These are phyloP conservation scores for Hawksworthiomyces lignivorus DNA, from an alignment of 2,329 filamentous ascomycete species.

Conservation along the genomic window DNA sequence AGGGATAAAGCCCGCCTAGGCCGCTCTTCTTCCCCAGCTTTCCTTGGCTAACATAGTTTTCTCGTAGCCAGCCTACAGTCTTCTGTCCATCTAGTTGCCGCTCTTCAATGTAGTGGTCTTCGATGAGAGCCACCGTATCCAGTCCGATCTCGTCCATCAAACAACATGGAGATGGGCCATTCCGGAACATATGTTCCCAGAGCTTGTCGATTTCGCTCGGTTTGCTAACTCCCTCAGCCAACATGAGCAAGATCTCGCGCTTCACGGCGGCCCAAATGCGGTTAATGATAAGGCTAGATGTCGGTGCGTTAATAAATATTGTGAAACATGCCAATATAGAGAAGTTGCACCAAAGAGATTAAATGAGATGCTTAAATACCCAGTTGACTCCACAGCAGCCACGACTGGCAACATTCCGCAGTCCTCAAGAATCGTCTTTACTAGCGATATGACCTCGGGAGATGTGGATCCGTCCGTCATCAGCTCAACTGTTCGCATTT, in stretches of 20 bases:
- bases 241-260: conserved; percentile 39
- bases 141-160: conserved; percentile 33
- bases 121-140: conserved; percentile 46
- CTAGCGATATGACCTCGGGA: no score
- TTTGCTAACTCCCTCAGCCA: conserved; percentile 40
- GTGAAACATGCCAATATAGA: no score
- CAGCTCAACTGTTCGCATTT: conserved; percentile 40
- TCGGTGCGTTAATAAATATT: conserved; percentile 23
- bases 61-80: conserved; percentile 35
- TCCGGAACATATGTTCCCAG: conserved; percentile 16
- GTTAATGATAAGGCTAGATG: conserved; percentile 43
- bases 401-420: no score
- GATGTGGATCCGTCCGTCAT: conserved; percentile 31
- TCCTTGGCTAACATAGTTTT: conserved; percentile 36
- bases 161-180: no score
- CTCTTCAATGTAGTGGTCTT: conserved; percentile 44
- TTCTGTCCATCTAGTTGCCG: conserved; percentile 31
- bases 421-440: no score
- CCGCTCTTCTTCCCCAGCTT: conserved; percentile 37
- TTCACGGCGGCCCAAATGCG: conserved; percentile 51
- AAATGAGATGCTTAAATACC: conserved; percentile 20
- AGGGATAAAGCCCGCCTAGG: conserved; percentile 7
- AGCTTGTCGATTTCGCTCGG: conserved; percentile 42
- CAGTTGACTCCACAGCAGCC: conserved; percentile 11
- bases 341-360: no score